phyloP scores from a whole-genome alignment of 768 basidiomycete species.

The Kwoniella sp. region DNA sequence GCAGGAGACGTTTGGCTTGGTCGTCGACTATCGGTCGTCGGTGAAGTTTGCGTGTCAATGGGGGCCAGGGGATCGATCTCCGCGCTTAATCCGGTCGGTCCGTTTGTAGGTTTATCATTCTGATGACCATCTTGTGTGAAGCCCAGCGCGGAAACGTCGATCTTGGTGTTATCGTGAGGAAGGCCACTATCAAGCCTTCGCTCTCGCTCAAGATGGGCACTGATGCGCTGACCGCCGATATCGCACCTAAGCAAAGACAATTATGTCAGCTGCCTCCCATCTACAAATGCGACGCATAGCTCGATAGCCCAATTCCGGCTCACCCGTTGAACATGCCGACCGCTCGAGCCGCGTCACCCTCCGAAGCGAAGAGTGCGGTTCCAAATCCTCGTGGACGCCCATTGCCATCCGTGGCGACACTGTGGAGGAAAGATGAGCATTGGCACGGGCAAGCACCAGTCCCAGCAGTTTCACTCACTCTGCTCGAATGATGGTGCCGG shows the following conservation, averaged over 20 bases:
- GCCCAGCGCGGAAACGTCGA: too few species aligned
- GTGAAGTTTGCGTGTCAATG: background rate
- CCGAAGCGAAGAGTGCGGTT: constrained; percentile 78
- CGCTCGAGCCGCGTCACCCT: constrained; percentile 77
- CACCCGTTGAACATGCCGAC: constrained; percentile 87
- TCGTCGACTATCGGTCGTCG: background rate
- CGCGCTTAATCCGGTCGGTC: too few species aligned
- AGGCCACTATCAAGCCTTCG: background rate
- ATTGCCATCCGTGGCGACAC: constrained; percentile 65
- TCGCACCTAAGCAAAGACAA: constrained; percentile 61
- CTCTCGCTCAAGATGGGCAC: constrained; percentile 75
- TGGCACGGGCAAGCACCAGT: background rate
- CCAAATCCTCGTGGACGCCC: constrained; percentile 89
- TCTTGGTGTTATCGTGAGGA: too few species aligned
- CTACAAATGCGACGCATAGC: too few species aligned
- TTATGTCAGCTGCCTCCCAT: background rate
- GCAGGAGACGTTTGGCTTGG: constrained; percentile 3
- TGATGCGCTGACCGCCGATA: constrained; percentile 76
- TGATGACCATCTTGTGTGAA: too few species aligned
- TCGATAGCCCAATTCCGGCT: constrained; percentile 38
- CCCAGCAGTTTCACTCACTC: constrained; percentile 27
- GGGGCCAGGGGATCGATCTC: too few species aligned
- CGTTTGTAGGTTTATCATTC: too few species aligned
- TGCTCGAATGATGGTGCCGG: constrained; percentile 82
- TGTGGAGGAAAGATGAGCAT: background rate